Evolutionary conservation across 371 early-diverging fungal genomes (phyloP), one percentile per base, ranked within the genome.

Genomic region (Zychaea mexicana): DNA sequence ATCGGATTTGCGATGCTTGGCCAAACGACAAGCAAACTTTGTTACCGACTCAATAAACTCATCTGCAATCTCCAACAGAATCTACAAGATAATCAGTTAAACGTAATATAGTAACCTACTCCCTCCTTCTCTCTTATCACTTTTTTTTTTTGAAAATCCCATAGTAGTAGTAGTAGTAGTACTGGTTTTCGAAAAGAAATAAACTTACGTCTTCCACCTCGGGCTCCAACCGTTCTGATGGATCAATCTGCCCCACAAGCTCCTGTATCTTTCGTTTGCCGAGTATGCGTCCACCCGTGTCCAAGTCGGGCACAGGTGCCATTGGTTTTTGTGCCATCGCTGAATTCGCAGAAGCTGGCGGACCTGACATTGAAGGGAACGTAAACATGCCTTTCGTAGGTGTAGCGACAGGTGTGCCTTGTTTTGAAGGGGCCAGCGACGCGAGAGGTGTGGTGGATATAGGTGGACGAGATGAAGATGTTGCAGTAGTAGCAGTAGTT

Each of bases 141-240:
- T 42, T 6, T 42, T 15, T 6, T 42, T 15, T 42, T 55, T 36
- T 54, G 53, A 57, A 12, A 12, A 42, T 42, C 4, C 15, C n/a
- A 15, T 47, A 42, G 64, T 21, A 28, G 64, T 32, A 56, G 65
- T 54, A 52, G 65, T 28, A 33, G 65, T 24, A 61, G 63, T 13
- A 38, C 56, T 26, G 63, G 24, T 55, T 53, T 55, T 27, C 10
- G 15, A 24, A 39, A 31, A n/a, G n/a, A n/a, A n/a, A n/a, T n/a
- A n/a, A n/a, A n/a, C n/a, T n/a, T n/a, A n/a, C n/a, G n/a, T 96
- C 91, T 73, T 96, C 94, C 17, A 95, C 94, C 69, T 94, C 95
- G 4, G 92, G 90, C 46, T 96, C 95, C 53, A 96, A 73, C 54
- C 92, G 80, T 66, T 94, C 92, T 4, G 75, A 82, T 10, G 95